Conservation (phyloP, 176 grass and related monocot species). For the Hyparrhenia diplandra region DNA sequence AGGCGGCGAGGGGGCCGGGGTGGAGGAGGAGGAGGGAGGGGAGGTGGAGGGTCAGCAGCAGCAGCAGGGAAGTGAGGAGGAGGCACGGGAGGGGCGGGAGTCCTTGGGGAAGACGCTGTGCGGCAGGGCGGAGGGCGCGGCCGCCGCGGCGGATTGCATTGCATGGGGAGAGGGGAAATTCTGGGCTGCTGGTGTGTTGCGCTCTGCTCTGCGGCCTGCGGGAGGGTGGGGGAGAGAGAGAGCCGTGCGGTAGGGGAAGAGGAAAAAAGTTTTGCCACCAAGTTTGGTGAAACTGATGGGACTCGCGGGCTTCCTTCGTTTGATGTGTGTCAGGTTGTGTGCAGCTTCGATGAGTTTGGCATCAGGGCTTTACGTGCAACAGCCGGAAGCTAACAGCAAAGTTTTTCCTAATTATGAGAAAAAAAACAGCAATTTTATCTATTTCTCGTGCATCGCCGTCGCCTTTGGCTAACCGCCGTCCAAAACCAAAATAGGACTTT, state of each 20-base stretch:
- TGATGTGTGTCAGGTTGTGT: background rate
- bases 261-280: background rate
- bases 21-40: conserved; percentile 1
- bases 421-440: too few relatives aligned
- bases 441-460: too few relatives aligned
- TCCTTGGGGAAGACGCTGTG: conserved; percentile 61
- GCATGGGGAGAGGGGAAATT: background rate
- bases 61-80: conserved; percentile 61
- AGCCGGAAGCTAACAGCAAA: background rate
- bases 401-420: background rate
- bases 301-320: background rate
- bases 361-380: background rate
- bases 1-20: conserved; percentile 28
- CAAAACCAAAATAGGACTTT: background rate
- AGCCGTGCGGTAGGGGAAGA: background rate
- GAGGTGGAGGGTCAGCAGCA: conserved; percentile 55
- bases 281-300: conserved; percentile 11
- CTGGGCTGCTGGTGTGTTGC: background rate
- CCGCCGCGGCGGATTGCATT: conserved; percentile 33
- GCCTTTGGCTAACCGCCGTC: background rate
- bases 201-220: background rate
- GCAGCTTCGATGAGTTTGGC: background rate
- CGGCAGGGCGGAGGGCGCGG: conserved; percentile 20
- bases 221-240: background rate
- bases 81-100: conserved; percentile 68